phyloP scores from a whole-genome alignment of 2,329 filamentous ascomycete genomes.

The Verticillium longisporum region DNA sequence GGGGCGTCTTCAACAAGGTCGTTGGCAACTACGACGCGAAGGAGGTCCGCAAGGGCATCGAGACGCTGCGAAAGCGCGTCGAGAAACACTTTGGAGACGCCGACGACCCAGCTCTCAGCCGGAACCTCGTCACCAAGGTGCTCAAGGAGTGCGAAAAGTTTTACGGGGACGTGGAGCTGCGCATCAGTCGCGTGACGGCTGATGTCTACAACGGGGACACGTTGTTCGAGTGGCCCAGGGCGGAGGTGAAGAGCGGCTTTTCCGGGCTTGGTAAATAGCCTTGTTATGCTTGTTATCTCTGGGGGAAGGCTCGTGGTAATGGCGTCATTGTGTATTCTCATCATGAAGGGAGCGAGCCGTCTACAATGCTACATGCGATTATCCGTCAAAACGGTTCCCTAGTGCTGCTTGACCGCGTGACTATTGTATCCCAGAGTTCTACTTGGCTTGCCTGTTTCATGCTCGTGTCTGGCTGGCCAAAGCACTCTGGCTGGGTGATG shows the following conservation, averaged over 20 bases:
- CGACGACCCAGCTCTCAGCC: constrained; percentile 63
- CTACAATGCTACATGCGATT: neutral
- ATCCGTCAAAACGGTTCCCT: neutral
- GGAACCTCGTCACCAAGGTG: constrained; percentile 50
- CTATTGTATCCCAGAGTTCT: too few relatives aligned
- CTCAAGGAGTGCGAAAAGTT: constrained; percentile 55
- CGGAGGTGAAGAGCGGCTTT: constrained; percentile 56
- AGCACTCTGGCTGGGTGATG: too few relatives aligned
- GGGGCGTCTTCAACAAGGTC: constrained; percentile 78
- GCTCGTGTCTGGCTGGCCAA: too few relatives aligned
- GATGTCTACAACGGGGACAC: constrained; percentile 60
- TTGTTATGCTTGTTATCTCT: neutral
- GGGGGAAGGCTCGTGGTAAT: neutral
- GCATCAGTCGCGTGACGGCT: constrained; percentile 53
- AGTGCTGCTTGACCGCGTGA: too few relatives aligned
- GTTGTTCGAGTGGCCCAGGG: constrained; percentile 58
- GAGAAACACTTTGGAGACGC: constrained; percentile 96
- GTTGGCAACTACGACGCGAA: constrained; percentile 73
- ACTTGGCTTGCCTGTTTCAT: too few relatives aligned
- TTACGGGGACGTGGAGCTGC: constrained; percentile 54
- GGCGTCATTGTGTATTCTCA: neutral
- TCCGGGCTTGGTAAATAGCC: constrained; percentile 1
- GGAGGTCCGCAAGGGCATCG: constrained; percentile 84
- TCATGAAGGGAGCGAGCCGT: neutral
- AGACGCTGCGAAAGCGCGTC: constrained; percentile 80